Evolutionary conservation across 176 grass and related monocot genomes (phyloP).

Genomic region (Dendrocalamus sinicus): DNA sequence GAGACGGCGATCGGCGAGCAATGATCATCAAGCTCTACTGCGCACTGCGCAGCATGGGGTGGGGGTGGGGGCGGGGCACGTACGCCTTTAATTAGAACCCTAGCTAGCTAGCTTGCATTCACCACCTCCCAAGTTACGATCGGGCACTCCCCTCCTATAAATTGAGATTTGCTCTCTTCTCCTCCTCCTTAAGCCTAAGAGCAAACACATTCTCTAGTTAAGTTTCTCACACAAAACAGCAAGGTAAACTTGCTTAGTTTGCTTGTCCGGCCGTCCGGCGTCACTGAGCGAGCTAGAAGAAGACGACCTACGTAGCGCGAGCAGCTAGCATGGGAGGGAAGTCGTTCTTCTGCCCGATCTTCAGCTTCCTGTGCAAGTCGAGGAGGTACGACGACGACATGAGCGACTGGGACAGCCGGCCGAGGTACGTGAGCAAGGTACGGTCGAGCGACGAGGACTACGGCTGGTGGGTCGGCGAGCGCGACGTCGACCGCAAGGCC

Average conservation of each 20-base stretch:
- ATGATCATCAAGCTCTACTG: conserved; percentile 12
- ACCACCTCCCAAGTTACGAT: background rate
- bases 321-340: conserved; percentile 54
- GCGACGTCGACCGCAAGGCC: conserved; percentile 78
- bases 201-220: background rate
- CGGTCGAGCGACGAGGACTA: conserved; percentile 72
- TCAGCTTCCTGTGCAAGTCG: conserved; percentile 65
- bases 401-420: conserved; percentile 51
- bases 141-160: conserved; percentile 35
- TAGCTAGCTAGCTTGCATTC: conserved; percentile 56
- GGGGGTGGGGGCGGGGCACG: background rate
- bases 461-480: conserved; percentile 74
- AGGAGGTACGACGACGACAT: conserved; percentile 59
- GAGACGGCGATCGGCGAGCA: background rate
- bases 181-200: conserved; percentile 24
- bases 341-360: conserved; percentile 68
- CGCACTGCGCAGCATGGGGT: no score
- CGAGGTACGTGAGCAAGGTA: conserved; percentile 58
- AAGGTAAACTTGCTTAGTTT: background rate
- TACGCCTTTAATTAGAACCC: conserved; percentile 35
- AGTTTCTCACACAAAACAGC: background rate
- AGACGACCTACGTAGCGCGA: background rate
- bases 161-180: conserved; percentile 28
- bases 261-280: no score
- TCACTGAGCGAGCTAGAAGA: background rate